These are phyloP conservation scores for Discostella stelligeroides DNA, from an alignment of 108 stramenopile species.

Conservation along the genomic window DNA sequence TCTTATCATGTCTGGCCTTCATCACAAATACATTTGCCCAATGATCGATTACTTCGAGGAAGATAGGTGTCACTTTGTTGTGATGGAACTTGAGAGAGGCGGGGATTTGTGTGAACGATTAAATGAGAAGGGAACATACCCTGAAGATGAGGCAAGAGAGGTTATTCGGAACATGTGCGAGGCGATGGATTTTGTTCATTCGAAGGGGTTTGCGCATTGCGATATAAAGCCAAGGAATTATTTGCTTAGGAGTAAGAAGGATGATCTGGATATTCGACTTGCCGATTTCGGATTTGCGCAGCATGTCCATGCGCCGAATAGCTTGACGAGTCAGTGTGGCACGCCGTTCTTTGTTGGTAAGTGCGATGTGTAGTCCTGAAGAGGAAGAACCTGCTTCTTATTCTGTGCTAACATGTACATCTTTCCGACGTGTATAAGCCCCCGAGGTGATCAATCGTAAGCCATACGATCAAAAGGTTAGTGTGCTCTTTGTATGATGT, in stretches of 20 bases:
- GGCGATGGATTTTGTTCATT: conserved; percentile 85
- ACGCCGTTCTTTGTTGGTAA: conserved; percentile 93
- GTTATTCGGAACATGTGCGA: conserved; percentile 81
- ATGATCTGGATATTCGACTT: conserved; percentile 86
- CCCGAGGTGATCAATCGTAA: conserved; percentile 83
- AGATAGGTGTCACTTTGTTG: conserved; percentile 87
- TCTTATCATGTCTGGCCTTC: conserved; percentile 85
- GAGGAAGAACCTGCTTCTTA: neutral
- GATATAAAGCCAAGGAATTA: conserved; percentile 96
- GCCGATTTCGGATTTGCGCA: conserved; percentile 97
- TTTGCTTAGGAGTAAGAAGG: conserved; percentile 76
- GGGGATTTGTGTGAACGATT: conserved; percentile 95
- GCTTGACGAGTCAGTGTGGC: conserved; percentile 89
- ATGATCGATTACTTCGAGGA: conserved; percentile 95
- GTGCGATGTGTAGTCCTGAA: neutral
- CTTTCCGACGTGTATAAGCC: conserved; percentile 17
- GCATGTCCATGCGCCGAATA: conserved; percentile 77
- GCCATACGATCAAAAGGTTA: conserved; percentile 64
- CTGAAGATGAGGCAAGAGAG: conserved; percentile 86
- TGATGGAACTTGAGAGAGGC: conserved; percentile 92
- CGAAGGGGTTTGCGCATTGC: conserved; percentile 80
- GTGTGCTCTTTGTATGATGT: too few relatives aligned
- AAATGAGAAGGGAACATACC: conserved; percentile 86
- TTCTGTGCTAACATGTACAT: neutral
- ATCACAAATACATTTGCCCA: conserved; percentile 91